phyloP scores from a whole-genome alignment of 352 stramenopile genomes.

The Aphanomyces astaci region DNA sequence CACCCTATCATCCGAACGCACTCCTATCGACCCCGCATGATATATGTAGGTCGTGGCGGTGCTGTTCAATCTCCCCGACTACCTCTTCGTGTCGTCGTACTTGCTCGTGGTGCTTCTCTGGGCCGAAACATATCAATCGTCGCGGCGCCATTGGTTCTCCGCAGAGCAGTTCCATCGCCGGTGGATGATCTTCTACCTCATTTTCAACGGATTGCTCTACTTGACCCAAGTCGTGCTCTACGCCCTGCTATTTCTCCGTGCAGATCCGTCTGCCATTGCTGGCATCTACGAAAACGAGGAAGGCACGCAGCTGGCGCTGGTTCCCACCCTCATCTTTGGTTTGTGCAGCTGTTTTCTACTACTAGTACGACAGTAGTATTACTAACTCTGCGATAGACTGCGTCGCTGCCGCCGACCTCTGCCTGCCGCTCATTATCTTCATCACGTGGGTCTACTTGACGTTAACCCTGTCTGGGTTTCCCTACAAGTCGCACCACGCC shows the following conservation, averaged over 20 bases:
- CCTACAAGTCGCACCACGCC: conserved; percentile 50
- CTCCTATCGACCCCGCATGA: too few relatives aligned
- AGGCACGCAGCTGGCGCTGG: not conserved
- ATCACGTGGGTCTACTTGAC: conserved; percentile 85
- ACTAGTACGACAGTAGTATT: too few relatives aligned
- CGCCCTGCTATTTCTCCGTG: conserved; percentile 78
- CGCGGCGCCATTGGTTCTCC: conserved; percentile 86
- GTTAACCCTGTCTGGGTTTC: conserved; percentile 81
- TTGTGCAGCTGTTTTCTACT: too few relatives aligned
- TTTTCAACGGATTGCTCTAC: conserved; percentile 88
- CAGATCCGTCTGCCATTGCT: conserved; percentile 37
- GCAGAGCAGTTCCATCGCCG: conserved; percentile 68
- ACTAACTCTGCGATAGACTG: conserved; percentile 81
- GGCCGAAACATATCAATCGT: conserved; percentile 87
- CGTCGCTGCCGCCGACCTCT: conserved; percentile 76
- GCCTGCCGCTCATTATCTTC: conserved; percentile 85
- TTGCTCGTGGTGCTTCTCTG: conserved; percentile 86
- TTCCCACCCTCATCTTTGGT: conserved; percentile 11
- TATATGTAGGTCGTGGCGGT: conserved; percentile 56
- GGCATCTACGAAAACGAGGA: conserved; percentile 72
- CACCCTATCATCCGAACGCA: too few relatives aligned
- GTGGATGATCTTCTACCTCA: conserved; percentile 89
- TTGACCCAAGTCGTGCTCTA: conserved; percentile 84
- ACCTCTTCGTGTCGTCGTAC: conserved; percentile 87
- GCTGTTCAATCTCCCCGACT: conserved; percentile 90